Base-by-base conservation (phyloP, 129 eudicot species). In the Cynara cardunculus region DNA sequence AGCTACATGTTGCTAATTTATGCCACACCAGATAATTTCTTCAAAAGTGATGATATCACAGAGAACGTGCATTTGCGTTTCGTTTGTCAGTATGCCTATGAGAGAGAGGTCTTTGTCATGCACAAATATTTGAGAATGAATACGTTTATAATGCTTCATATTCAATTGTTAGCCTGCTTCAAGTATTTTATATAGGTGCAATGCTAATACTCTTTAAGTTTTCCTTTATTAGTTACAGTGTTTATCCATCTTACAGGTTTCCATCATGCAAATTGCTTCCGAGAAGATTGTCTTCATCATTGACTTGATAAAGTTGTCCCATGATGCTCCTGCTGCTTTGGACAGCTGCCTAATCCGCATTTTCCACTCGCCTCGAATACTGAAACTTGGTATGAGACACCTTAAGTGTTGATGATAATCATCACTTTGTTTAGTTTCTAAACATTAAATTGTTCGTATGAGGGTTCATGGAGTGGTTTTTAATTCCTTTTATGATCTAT, bases 261-360 rank as follows among this genome's bases (percentile, higher is more conserved):
- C 99, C 76, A 96, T 96, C 69, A 92, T 96, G 88, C 98, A 96
- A 81, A 91, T 96, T 85, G 97, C 99, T 80, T 87, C 98, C 31
- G 97, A 93, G 78, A 91, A 87, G 82, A 86, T 65, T 89, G 99
- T 90, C 75, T 93, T 87, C 74, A 89, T 96, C 81, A 68, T 96
- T 80, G 99, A 96, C 90, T 78, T 96, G 73, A 87, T 96, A 76
- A 93, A 91, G 85, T 89, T 96, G 85, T 78, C 83, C 46, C 80
- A 87, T 73, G 95, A 88, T 71, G 88, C 81, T 65, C 99, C 98
- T 25, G 82, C 81, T 77, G 81, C 82, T 41, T 85, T 96, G 71
- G 94, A 96, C 87, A 86, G 87, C 90, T 93, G 98, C 85, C 86
- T 96, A 31, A 69, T 82, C 77, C 93, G 96, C 73, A 78, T 96